Conservation (phyloP, 2,329 filamentous ascomycete species). For the Cladosporium sp. region DNA sequence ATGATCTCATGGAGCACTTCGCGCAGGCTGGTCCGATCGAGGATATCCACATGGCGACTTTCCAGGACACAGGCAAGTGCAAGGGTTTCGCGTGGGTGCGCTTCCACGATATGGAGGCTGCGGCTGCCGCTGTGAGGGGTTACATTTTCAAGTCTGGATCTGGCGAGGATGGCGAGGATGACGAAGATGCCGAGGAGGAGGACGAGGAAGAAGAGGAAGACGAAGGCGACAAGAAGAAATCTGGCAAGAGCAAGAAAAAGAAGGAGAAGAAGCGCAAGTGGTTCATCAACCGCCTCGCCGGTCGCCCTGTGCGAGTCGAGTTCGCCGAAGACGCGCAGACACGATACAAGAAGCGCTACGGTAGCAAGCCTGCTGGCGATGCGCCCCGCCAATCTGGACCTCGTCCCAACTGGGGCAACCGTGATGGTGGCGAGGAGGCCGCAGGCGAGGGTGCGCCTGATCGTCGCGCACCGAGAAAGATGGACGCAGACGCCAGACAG, state of each 20-base stretch:
- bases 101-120: conserved; percentile 76
- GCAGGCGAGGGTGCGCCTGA: conserved; percentile 28
- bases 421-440: conserved; percentile 25
- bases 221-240: conserved; percentile 50
- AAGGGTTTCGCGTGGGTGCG: conserved; percentile 97
- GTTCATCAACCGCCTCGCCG: conserved; percentile 83
- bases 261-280: conserved; percentile 58
- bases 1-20: conserved; percentile 79
- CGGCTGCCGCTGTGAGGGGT: conserved; percentile 75
- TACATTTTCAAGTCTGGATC: conserved; percentile 66
- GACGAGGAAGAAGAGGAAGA: conserved; percentile 31
- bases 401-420: not conserved
- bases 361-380: conserved; percentile 46
- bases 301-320: conserved; percentile 81
- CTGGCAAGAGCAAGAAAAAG: conserved; percentile 43
- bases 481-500: conserved; percentile 35
- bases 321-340: conserved; percentile 88
- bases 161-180: conserved; percentile 51
- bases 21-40: conserved; percentile 79
- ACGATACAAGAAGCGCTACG: conserved; percentile 91
- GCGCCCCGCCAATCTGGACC: conserved; percentile 18
- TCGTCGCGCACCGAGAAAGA: conserved; percentile 32
- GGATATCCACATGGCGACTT: conserved; percentile 86
- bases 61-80: conserved; percentile 95
- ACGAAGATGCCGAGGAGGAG: conserved; percentile 50